Conservation (phyloP, 768 basidiomycete genomes). For the Rhizopogon vesiculosus region DNA sequence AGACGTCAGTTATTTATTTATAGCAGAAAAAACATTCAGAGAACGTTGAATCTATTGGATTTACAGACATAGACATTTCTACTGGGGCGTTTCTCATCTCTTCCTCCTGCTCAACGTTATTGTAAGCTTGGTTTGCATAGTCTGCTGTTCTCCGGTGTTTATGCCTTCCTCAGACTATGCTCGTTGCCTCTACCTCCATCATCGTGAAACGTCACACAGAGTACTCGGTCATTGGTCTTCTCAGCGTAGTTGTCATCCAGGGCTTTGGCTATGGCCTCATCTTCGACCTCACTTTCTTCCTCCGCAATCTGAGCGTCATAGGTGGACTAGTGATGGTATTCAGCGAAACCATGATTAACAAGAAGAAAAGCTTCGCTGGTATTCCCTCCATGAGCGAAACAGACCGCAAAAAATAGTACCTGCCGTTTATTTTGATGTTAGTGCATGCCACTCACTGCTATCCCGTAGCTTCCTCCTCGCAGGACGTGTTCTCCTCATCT, state of each 20-base stretch:
- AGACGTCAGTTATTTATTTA: conserved; percentile 58
- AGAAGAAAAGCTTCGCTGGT: conserved; percentile 87
- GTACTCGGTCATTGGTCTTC: conserved; percentile 84
- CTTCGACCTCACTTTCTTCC: conserved; percentile 99
- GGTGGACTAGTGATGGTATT: conserved; percentile 99
- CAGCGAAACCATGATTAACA: conserved; percentile 87
- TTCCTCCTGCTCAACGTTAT: conserved; percentile 91
- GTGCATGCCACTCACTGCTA: background rate
- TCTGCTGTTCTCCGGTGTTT: background rate
- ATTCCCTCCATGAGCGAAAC: conserved; percentile 88
- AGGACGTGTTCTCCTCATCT: conserved; percentile 94
- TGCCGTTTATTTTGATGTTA: conserved; percentile 5
- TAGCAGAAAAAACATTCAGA: background rate
- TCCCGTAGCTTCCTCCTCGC: conserved; percentile 85
- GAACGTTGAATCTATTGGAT: conserved; percentile 5
- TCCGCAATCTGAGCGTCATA: conserved; percentile 96
- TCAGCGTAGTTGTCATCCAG: conserved; percentile 89
- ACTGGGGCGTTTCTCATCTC: conserved; percentile 90
- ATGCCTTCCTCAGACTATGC: conserved; percentile 66
- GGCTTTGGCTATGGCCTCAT: conserved; percentile 99
- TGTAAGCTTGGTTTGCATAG: conserved; percentile 45
- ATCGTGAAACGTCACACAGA: conserved; percentile 87
- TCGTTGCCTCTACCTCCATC: conserved; percentile 76
- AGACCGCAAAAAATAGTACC: conserved; percentile 97
- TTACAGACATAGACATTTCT: conserved; percentile 87